Conservation (phyloP, 1,284 basidiomycete species). For the Amylostereum areolatum region DNA sequence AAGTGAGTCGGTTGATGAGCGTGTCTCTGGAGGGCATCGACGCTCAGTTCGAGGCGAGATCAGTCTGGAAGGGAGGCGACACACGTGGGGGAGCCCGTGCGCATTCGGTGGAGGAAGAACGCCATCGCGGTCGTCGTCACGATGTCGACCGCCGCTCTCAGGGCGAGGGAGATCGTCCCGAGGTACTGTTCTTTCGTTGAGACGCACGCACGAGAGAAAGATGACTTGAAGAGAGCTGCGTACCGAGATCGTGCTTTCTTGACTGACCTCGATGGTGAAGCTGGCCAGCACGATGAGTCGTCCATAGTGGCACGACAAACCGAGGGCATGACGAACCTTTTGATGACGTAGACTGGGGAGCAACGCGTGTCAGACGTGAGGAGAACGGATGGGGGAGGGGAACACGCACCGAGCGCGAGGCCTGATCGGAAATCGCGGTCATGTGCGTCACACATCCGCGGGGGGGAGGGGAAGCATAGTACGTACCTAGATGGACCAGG, state of each 20-base stretch:
- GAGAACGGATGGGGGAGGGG: background rate
- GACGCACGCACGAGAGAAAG: no score
- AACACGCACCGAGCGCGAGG: background rate
- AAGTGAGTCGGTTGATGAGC: background rate
- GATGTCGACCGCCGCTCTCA: background rate
- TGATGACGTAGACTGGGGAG: background rate
- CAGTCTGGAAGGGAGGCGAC: background rate
- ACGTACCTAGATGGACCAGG: no score
- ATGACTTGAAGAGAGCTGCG: background rate
- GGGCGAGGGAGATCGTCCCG: background rate
- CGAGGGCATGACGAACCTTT: background rate
- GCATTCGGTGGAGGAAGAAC: background rate
- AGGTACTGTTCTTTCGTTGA: background rate
- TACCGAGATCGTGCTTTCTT: background rate
- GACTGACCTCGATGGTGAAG: background rate
- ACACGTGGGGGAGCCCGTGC: background rate
- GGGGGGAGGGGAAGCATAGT: background rate
- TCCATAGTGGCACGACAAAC: background rate
- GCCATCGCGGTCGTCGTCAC: background rate
- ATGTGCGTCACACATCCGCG: background rate
- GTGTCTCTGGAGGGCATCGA: background rate
- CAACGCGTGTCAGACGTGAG: background rate
- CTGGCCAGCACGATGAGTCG: background rate
- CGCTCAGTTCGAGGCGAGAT: background rate
- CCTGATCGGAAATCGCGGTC: background rate